Evolutionary conservation across 169 alveolate species (phyloP).

Genomic region (Cryptosporidium andersoni): DNA sequence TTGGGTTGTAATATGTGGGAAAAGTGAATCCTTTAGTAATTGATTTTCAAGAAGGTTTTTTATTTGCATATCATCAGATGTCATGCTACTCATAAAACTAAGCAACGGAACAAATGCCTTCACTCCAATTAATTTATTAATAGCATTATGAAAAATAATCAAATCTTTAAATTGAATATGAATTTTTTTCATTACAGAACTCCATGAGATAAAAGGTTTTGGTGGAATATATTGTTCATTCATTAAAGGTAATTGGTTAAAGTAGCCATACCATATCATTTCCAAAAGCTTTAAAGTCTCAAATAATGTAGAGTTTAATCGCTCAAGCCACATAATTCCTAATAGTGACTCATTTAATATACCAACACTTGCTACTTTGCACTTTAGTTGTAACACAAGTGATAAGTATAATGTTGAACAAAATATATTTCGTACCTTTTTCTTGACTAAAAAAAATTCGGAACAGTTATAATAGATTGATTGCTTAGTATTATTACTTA

Average conservation of each 20-base stretch:
- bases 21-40: too few relatives aligned
- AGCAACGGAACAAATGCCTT: too few relatives aligned
- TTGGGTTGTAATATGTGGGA: too few relatives aligned
- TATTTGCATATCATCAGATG: too few relatives aligned
- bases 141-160: constrained; percentile 28
- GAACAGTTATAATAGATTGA: constrained; percentile 24
- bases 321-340: constrained; percentile 55
- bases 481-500: not conserved
- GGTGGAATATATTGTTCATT: constrained; percentile 61
- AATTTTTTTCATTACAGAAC: constrained; percentile 20
- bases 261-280: constrained; percentile 29
- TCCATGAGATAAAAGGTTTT: constrained; percentile 56
- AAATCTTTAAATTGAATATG: constrained; percentile 35
- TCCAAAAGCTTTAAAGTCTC: constrained; percentile 11
- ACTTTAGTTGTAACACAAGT: constrained; percentile 32
- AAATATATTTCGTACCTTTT: constrained; percentile 8
- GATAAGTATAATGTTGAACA: constrained; percentile 37
- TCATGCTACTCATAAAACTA: too few relatives aligned
- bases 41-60: too few relatives aligned
- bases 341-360: constrained; percentile 36
- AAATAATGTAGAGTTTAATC: constrained; percentile 13
- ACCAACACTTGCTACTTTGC: constrained; percentile 38
- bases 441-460: constrained; percentile 9
- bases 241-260: not conserved
- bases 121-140: too few relatives aligned